Evolutionary conservation across 106 monocot genomes (phyloP), one percentile per base, ranked within the genome.

Genomic region (Agapanthus africanus): DNA sequence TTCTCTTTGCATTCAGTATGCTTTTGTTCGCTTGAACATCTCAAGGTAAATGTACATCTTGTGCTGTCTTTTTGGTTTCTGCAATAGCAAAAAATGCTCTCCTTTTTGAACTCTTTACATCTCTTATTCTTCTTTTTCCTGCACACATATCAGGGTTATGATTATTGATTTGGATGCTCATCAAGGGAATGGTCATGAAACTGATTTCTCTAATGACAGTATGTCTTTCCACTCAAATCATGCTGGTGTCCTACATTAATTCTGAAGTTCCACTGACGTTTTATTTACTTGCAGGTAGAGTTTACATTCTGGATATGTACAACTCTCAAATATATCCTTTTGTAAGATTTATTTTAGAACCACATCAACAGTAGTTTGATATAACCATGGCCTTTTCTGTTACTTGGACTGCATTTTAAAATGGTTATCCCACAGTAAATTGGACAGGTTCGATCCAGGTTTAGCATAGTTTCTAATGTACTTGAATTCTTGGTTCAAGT

Each of bases 121-220:
- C 25, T 57, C 25, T 1, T 22, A 57, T 70, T 22, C 19, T 25
- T 39, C 22, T 37, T 28, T 52, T 16, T 30, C 39, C 49, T 63
- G 52, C 40, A 4, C 40, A 32, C 11, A 18, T 56, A 25, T 39
- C 78, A 97, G 97, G 73, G 87, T 82, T 34, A 93, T 99, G 92
- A 99, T 93, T 62, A 87, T 99, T 81, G 97, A 99, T 82, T 92
- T 99, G 59, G 97, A 99, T 93, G 97, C 93, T 54, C 97, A 99
- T 70, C 97, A 99, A 87, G 97, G 97, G 47, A 99, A 99, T 83
- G 97, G 97, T 27, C 93, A 99, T 81, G 97, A 87, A 79, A 84
- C 65, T n/a, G 97, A 99, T 73, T 99, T 99, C 71, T 75, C 81
- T 68, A 79, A 79, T 81, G 93, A 99, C 40, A 69, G 92, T 93